phyloP scores from a whole-genome alignment of 1,284 basidiomycete species.

The Heterobasidion occidentale region DNA sequence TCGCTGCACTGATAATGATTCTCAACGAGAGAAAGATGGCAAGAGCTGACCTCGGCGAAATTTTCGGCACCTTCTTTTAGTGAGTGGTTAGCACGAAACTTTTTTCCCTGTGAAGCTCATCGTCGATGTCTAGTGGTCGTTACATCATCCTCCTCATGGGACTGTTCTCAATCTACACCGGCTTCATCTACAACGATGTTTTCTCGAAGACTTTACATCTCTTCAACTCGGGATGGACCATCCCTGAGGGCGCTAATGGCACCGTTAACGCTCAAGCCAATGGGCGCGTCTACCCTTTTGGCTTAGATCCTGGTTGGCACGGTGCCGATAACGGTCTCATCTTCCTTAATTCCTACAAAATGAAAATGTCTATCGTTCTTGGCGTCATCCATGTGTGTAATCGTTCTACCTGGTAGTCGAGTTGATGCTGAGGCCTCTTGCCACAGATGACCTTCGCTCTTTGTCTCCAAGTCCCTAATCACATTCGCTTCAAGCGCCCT shows the following conservation, averaged over 20 bases:
- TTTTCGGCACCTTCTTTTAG: constrained; percentile 90
- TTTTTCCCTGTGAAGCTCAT: too few species aligned
- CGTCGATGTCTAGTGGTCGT: not conserved
- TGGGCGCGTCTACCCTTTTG: constrained; percentile 82
- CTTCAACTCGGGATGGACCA: constrained; percentile 84
- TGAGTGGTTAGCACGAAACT: constrained; percentile 27
- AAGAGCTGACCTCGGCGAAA: constrained; percentile 79
- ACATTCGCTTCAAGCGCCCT: constrained; percentile 84
- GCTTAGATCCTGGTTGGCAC: constrained; percentile 95
- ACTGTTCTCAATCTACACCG: constrained; percentile 88
- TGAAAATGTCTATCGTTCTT: constrained; percentile 99
- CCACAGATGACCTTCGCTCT: constrained; percentile 75
- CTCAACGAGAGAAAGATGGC: constrained; percentile 71
- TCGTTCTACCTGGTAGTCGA: constrained; percentile 5
- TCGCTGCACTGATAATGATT: constrained; percentile 82
- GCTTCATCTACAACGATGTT: constrained; percentile 98
- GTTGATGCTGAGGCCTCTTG: constrained; percentile 8
- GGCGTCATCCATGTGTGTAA: constrained; percentile 90
- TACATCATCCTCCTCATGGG: constrained; percentile 1
- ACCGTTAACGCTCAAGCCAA: constrained; percentile 48
- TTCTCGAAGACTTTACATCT: constrained; percentile 92
- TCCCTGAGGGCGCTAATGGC: constrained; percentile 46
- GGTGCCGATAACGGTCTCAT: constrained; percentile 88
- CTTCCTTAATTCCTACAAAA: constrained; percentile 99
- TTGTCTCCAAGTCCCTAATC: constrained; percentile 93